These are phyloP conservation scores for Clausena lansium DNA, from an alignment of 345 rosid species.

Conservation along the genomic window DNA sequence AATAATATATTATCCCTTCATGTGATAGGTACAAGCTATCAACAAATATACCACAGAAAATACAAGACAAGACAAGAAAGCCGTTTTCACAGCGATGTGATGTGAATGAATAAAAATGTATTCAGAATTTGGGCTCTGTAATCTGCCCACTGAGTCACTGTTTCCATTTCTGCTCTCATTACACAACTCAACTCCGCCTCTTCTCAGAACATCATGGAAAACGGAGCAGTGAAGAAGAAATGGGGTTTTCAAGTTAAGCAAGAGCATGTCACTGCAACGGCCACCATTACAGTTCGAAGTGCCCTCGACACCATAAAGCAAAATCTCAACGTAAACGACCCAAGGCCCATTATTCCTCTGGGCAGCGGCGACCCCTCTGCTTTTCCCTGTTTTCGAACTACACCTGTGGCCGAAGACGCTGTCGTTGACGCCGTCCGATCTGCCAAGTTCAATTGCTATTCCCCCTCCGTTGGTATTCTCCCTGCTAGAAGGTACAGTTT, in stretches of 20 bases:
- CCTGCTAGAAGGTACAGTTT: constrained; percentile 51
- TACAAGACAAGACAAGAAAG: too few species aligned
- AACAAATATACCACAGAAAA: too few species aligned
- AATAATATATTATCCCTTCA: too few species aligned
- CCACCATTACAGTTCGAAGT: constrained; percentile 36
- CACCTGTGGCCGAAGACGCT: constrained; percentile 54
- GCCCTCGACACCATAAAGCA: constrained; percentile 30
- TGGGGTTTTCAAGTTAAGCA: constrained; percentile 35
- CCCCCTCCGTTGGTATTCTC: constrained; percentile 46
- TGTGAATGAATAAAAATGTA: too few species aligned
- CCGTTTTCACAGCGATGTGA: too few species aligned
- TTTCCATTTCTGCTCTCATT: too few species aligned
- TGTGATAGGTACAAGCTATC: too few species aligned
- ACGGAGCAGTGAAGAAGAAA: neutral
- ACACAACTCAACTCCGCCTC: too few species aligned
- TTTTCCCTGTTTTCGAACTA: constrained; percentile 57
- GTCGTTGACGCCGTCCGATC: constrained; percentile 47
- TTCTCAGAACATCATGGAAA: constrained; percentile 12
- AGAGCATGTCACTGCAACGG: constrained; percentile 17
- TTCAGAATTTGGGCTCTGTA: too few species aligned
- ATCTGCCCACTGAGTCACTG: too few species aligned
- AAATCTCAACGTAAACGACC: constrained; percentile 38
- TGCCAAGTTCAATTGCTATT: constrained; percentile 45
- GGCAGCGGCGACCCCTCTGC: constrained; percentile 75
- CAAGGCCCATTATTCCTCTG: constrained; percentile 43